These are phyloP conservation scores for Oryza rufipogon DNA, from an alignment of 176 grass and related monocot species.

Conservation along the genomic window DNA sequence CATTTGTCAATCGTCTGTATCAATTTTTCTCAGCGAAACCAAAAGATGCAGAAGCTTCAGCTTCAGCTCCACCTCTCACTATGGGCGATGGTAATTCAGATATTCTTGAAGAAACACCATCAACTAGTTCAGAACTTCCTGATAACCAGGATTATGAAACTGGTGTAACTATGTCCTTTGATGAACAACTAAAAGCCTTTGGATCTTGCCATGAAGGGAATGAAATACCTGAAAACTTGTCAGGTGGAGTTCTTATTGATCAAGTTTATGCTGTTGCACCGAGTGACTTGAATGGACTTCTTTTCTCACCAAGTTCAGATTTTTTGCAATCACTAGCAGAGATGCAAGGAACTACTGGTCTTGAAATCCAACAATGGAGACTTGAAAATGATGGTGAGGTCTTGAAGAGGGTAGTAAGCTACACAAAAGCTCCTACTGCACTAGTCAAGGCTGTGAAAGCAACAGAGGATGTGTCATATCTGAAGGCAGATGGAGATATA, in stretches of 20 bases:
- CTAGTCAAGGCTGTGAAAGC: constrained; percentile 90
- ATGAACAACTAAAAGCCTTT: constrained; percentile 76
- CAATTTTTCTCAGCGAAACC: constrained; percentile 65
- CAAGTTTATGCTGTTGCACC: constrained; percentile 71
- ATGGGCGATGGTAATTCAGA: constrained; percentile 35
- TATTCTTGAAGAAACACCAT: constrained; percentile 26
- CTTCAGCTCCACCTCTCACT: constrained; percentile 27
- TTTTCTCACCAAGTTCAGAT: constrained; percentile 82
- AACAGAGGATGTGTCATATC: constrained; percentile 77
- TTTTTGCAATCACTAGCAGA: constrained; percentile 80
- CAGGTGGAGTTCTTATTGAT: constrained; percentile 76
- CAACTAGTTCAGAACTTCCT: constrained; percentile 33
- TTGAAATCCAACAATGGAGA: constrained; percentile 74
- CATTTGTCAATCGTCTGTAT: constrained; percentile 62
- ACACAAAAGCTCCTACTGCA: constrained; percentile 86
- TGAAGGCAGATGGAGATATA: constrained; percentile 70
- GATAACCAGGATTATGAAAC: constrained; percentile 41
- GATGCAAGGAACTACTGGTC: constrained; percentile 74
- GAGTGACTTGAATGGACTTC: constrained; percentile 66
- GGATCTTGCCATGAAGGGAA: constrained; percentile 57
- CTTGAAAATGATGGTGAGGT: constrained; percentile 66
- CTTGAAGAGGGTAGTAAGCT: constrained; percentile 77
- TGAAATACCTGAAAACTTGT: constrained; percentile 72
- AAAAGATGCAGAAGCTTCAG: constrained; percentile 47
- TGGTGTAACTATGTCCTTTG: constrained; percentile 58